These are phyloP conservation scores for Nakazawaea molendinolei DNA, from an alignment of 805 yeast species.

Conservation along the genomic window DNA sequence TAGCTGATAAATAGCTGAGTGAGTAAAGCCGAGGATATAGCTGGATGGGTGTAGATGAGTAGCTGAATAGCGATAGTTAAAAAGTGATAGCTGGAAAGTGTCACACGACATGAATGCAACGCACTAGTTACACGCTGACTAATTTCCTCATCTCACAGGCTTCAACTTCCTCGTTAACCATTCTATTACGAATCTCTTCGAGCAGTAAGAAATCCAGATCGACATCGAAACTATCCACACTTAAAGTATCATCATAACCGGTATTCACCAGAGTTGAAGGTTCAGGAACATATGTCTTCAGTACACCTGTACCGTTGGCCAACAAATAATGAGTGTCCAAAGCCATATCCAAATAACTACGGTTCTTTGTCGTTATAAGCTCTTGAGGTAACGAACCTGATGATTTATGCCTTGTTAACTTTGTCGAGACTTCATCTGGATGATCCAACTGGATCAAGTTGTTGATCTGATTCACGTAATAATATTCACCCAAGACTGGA, in stretches of 20 bases:
- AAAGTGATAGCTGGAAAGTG: too few relatives aligned
- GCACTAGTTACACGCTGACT: not conserved
- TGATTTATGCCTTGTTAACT: slow-evolving; percentile 6
- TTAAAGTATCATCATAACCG: not conserved
- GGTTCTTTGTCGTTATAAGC: not conserved
- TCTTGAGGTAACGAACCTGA: not conserved
- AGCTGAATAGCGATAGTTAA: too few relatives aligned
- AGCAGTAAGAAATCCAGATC: too few relatives aligned
- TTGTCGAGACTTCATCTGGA: slow-evolving; percentile 34
- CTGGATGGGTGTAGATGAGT: too few relatives aligned
- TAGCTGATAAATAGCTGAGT: too few relatives aligned
- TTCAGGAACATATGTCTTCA: not conserved
- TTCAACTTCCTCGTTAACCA: slow-evolving; percentile 9
- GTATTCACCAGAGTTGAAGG: not conserved
- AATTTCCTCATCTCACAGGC: slow-evolving; percentile 8
- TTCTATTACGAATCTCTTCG: slow-evolving; percentile 5
- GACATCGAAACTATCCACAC: too few relatives aligned
- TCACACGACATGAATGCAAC: too few relatives aligned
- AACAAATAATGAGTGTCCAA: slow-evolving; percentile 5
- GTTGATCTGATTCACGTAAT: slow-evolving; percentile 30
- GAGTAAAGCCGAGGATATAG: too few relatives aligned
- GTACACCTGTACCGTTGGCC: slow-evolving; percentile 11
- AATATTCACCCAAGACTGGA: slow-evolving; percentile 30
- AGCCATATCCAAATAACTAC: not conserved
- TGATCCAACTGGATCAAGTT: slow-evolving; percentile 35